Percentiles rank a stretch among this genome's conserved stretches.
Evolutionary conservation across 257 asterid species (phyloP).

Genomic region (Vinca minor): DNA sequence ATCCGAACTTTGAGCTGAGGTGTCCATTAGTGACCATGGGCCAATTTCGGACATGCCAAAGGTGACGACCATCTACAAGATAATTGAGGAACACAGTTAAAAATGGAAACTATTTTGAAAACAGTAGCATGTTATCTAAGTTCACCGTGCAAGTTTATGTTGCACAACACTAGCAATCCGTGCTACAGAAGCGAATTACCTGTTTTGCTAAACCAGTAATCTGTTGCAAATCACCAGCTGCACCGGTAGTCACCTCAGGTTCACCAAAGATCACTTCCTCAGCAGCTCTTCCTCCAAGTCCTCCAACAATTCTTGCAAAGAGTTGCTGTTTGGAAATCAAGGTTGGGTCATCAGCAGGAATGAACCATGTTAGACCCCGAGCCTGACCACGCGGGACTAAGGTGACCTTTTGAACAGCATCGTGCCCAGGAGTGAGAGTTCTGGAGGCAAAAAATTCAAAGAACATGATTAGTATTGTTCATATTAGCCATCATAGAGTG

Average conservation of each 20-base stretch:
- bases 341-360: constrained; percentile 96
- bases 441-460: constrained; percentile 37
- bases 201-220: constrained; percentile 90
- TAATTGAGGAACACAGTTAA: background rate
- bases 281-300: constrained; percentile 98
- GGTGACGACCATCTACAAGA: constrained; percentile 74
- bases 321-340: constrained; percentile 94
- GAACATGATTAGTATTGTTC: background rate
- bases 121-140: too few relatives aligned
- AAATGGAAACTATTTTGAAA: too few relatives aligned
- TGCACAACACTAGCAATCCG: background rate
- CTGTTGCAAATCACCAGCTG: constrained; percentile 95
- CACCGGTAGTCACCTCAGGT: constrained; percentile 95
- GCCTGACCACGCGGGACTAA: constrained; percentile 96
- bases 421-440: constrained; percentile 94
- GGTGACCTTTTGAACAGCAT: constrained; percentile 93
- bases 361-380: constrained; percentile 97
- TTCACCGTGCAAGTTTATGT: background rate
- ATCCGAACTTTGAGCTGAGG: constrained; percentile 65
- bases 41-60: constrained; percentile 96
- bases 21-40: constrained; percentile 91
- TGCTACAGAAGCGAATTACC: constrained; percentile 28
- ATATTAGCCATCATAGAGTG: background rate
- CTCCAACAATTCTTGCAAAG: constrained; percentile 93
- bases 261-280: constrained; percentile 96